A percentile compares a stretch with the other conserved stretches of the same genome.
Conservation (phyloP, 257 asterid genomes). For the Verbena officinalis region DNA sequence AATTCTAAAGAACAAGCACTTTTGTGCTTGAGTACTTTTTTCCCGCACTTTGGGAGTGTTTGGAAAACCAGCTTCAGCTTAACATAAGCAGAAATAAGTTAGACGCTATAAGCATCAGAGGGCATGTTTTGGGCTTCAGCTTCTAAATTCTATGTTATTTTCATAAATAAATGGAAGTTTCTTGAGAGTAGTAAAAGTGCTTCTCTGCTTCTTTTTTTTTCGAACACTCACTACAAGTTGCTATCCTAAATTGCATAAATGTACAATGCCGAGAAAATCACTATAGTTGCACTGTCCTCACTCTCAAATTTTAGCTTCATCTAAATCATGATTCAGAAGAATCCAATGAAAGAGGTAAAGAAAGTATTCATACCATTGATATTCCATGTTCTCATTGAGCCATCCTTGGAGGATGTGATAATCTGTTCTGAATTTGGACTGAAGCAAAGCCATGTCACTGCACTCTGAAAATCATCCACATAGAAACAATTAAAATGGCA, state of each 20-base stretch:
- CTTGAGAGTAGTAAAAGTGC: too few relatives aligned
- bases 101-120: too few relatives aligned
- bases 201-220: too few relatives aligned
- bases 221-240: not conserved
- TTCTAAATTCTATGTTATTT: too few relatives aligned
- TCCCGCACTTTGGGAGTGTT: too few relatives aligned
- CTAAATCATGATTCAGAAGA: slow-evolving; percentile 11
- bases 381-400: slow-evolving; percentile 89
- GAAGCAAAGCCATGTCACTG: slow-evolving; percentile 98
- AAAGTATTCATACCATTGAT: slow-evolving; percentile 67
- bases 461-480: slow-evolving; percentile 69
- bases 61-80: too few relatives aligned
- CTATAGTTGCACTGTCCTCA: not conserved
- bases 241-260: not conserved
- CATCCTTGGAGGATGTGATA: slow-evolving; percentile 96
- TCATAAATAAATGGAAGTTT: too few relatives aligned
- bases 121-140: too few relatives aligned
- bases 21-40: too few relatives aligned
- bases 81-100: too few relatives aligned
- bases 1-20: too few relatives aligned
- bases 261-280: not conserved
- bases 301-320: slow-evolving; percentile 18
- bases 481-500: slow-evolving; percentile 8
- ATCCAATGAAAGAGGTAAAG: not conserved
- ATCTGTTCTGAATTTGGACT: slow-evolving; percentile 84